Conservation (phyloP, 345 rosid genomes). For the Pelargonium nanum region DNA sequence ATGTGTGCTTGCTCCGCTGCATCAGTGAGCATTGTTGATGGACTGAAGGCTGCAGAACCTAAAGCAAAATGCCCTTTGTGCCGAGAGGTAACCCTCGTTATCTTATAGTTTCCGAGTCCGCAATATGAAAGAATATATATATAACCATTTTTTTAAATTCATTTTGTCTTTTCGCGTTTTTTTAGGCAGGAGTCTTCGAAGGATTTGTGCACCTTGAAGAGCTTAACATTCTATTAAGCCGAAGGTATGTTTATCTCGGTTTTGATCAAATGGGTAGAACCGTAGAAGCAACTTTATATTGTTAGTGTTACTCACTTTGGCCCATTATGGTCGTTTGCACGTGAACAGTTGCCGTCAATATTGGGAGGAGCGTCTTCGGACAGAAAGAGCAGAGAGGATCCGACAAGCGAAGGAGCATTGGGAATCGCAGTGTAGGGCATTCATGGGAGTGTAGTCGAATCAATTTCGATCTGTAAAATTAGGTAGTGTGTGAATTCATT, state of each 20-base stretch:
- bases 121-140: background rate
- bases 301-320: background rate
- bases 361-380: slow-evolving; percentile 60
- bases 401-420: slow-evolving; percentile 70
- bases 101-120: accelerated
- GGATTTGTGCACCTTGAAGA: slow-evolving; percentile 77
- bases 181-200: slow-evolving; percentile 54
- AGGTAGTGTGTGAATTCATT: no score
- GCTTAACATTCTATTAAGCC: slow-evolving; percentile 46
- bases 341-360: slow-evolving; percentile 53
- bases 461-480: no score
- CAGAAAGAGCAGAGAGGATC: slow-evolving; percentile 64
- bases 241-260: slow-evolving; percentile 37
- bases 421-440: slow-evolving; percentile 65
- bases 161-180: background rate
- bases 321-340: background rate
- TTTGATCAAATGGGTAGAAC: no score
- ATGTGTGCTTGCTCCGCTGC: slow-evolving; percentile 97
- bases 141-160: slow-evolving; percentile 1
- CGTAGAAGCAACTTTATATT: background rate
- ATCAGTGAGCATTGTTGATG: slow-evolving; percentile 65
- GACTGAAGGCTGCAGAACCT: slow-evolving; percentile 51
- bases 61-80: slow-evolving; percentile 80
- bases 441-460: slow-evolving; percentile 37
- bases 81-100: slow-evolving; percentile 44